phyloP scores from a whole-genome alignment of 2,329 filamentous ascomycete genomes.

The Aschersonia sp. region DNA sequence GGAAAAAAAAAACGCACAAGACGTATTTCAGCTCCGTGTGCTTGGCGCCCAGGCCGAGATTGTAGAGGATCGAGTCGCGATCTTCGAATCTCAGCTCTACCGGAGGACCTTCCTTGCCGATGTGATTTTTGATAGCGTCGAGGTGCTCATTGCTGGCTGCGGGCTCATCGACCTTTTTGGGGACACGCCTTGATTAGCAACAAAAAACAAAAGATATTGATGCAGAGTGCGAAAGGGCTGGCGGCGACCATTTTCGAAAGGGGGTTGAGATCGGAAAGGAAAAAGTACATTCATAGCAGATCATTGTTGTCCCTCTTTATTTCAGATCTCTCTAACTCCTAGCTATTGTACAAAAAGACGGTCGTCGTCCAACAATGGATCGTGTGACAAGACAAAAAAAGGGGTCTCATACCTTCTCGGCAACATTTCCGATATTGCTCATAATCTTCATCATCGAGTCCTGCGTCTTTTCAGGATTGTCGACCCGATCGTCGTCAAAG shows the following conservation, averaged over 20 bases:
- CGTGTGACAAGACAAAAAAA: slow-evolving; percentile 3
- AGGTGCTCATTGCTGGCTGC: slow-evolving; percentile 48
- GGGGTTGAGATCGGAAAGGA: too few species aligned
- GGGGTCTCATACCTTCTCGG: slow-evolving; percentile 42
- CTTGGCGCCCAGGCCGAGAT: slow-evolving; percentile 86
- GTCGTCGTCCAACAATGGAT: neutral
- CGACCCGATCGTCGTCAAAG: slow-evolving; percentile 78
- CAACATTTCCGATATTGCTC: slow-evolving; percentile 74
- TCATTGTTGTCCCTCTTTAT: too few species aligned
- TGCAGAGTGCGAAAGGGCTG: too few species aligned
- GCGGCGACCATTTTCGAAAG: too few species aligned
- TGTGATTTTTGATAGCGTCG: slow-evolving; percentile 59
- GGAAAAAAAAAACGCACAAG: slow-evolving; percentile 34
- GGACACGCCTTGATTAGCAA: neutral
- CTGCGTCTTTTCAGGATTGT: slow-evolving; percentile 67
- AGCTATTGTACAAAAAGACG: slow-evolving; percentile 6
- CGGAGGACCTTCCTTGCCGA: slow-evolving; percentile 53
- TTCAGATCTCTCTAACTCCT: neutral
- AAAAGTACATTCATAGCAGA: too few species aligned
- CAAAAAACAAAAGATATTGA: neutral
- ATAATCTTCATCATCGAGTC: slow-evolving; percentile 63
- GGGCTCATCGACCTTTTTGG: slow-evolving; percentile 5
- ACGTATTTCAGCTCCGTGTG: slow-evolving; percentile 74
- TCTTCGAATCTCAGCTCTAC: slow-evolving; percentile 75
- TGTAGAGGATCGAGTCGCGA: slow-evolving; percentile 86